These are phyloP conservation scores for Saprolegnia diclina DNA, from an alignment of 352 stramenopile species.

Conservation along the genomic window DNA sequence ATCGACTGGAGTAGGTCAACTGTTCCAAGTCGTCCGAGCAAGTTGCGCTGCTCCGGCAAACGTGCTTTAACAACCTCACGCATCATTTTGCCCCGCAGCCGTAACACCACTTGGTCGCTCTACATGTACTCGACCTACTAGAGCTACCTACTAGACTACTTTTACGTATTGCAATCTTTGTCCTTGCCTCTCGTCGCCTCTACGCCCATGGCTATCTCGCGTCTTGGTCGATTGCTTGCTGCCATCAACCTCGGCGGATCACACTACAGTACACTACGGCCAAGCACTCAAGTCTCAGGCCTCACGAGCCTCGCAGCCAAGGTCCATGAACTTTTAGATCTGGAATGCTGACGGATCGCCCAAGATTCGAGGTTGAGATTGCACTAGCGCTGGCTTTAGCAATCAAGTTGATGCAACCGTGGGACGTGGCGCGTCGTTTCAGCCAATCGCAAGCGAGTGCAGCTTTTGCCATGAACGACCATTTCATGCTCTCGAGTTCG, in stretches of 20 bases:
- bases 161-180: too few species aligned
- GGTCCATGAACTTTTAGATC: too few species aligned
- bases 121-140: not conserved
- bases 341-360: too few species aligned
- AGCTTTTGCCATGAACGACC: not conserved
- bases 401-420: not conserved
- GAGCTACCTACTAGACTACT: too few species aligned
- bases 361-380: not conserved
- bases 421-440: not conserved
- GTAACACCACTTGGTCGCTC: not conserved
- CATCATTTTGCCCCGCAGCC: conserved; percentile 18
- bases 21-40: conserved; percentile 67
- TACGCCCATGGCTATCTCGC: too few species aligned
- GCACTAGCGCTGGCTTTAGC: not conserved
- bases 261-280: too few species aligned
- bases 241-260: too few species aligned
- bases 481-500: not conserved
- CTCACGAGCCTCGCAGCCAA: too few species aligned
- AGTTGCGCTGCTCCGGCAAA: conserved; percentile 53
- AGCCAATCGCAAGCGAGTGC: not conserved
- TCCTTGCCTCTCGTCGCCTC: too few species aligned
- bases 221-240: too few species aligned
- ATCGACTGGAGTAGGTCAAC: conserved; percentile 45
- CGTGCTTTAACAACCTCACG: conserved; percentile 27
- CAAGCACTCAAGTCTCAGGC: too few species aligned